A percentile compares a stretch with the other conserved stretches of the same genome.
Evolutionary conservation across 805 yeast species (phyloP).

Genomic region (Starmerella cellae): DNA sequence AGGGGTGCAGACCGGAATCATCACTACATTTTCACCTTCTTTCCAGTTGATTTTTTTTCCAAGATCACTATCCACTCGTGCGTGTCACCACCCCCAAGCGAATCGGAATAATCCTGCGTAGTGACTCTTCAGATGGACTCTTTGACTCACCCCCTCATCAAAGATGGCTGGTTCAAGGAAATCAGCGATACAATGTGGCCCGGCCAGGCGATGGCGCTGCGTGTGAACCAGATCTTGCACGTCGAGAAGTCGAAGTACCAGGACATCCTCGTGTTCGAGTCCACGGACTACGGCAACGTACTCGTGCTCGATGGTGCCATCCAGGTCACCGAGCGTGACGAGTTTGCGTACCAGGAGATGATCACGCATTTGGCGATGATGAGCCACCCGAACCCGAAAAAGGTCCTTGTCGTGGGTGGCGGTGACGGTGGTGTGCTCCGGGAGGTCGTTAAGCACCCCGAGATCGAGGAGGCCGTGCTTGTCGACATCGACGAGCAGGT

Average conservation of each 20-base stretch:
- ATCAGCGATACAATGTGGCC: constrained; percentile 96
- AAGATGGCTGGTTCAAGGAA: constrained; percentile 94
- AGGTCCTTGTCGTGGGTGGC: constrained; percentile 90
- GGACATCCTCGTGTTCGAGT: constrained; percentile 85
- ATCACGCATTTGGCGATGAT: constrained; percentile 84
- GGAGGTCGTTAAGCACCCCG: constrained; percentile 79
- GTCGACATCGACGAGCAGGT: constrained; percentile 95
- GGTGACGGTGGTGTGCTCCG: constrained; percentile 98
- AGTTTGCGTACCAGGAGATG: constrained; percentile 97
- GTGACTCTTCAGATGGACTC: constrained; percentile 13
- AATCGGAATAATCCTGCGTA: no score
- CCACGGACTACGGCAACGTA: constrained; percentile 89
- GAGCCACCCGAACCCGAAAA: constrained; percentile 89
- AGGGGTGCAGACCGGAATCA: no score
- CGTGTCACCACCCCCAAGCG: no score
- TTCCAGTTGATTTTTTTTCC: no score
- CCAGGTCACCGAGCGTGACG: constrained; percentile 95
- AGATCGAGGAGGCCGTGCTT: constrained; percentile 76
- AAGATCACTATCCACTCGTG: no score
- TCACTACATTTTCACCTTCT: no score
- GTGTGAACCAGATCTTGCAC: constrained; percentile 75
- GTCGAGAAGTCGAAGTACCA: constrained; percentile 80
- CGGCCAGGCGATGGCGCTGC: constrained; percentile 90
- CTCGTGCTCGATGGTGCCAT: constrained; percentile 88
- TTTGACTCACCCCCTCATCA: constrained; percentile 21